phyloP scores from a whole-genome alignment of 768 basidiomycete genomes.

The Panaeolus papilionaceus region DNA sequence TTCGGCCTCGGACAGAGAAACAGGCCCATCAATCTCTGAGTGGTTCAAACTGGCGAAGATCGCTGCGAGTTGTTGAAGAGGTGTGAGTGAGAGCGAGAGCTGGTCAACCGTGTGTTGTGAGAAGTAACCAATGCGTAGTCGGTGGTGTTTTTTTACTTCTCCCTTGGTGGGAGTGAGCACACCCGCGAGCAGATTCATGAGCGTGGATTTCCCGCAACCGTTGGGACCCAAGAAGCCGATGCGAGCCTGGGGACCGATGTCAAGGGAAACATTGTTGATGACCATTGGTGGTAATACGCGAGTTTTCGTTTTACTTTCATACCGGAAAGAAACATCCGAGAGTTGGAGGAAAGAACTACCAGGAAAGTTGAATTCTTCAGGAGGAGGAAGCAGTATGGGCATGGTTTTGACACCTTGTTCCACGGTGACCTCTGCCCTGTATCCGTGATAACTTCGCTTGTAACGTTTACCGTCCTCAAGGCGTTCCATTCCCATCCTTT shows the following conservation, averaged over 20 bases:
- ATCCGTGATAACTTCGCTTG: conserved; percentile 39
- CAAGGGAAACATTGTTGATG: conserved; percentile 37
- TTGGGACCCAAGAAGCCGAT: conserved; percentile 44
- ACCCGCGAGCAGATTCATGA: conserved; percentile 54
- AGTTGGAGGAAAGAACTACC: conserved; percentile 39
- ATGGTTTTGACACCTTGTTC: conserved; percentile 42
- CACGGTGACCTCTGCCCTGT: conserved; percentile 39
- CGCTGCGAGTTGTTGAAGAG: conserved; percentile 35
- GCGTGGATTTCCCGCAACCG: conserved; percentile 63
- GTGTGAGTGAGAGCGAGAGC: conserved; percentile 39
- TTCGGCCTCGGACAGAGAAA: conserved; percentile 36
- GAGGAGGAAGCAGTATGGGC: conserved; percentile 38
- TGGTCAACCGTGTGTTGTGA: conserved; percentile 68
- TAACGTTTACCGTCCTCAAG: conserved; percentile 39
- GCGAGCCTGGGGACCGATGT: conserved; percentile 35
- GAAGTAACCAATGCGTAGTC: conserved; percentile 63
- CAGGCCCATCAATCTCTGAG: conserved; percentile 34
- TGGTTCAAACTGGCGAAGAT: conserved; percentile 34
- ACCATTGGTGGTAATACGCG: conserved; percentile 23
- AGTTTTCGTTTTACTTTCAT: conserved; percentile 23
- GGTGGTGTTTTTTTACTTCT: conserved; percentile 56
- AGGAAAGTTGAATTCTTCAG: conserved; percentile 38
- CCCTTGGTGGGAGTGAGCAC: conserved; percentile 50
- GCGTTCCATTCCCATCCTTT: conserved; percentile 40
- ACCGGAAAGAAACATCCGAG: conserved; percentile 40